Base-by-base conservation (phyloP, 106 monocot genomes). In the Allium fistulosum region DNA sequence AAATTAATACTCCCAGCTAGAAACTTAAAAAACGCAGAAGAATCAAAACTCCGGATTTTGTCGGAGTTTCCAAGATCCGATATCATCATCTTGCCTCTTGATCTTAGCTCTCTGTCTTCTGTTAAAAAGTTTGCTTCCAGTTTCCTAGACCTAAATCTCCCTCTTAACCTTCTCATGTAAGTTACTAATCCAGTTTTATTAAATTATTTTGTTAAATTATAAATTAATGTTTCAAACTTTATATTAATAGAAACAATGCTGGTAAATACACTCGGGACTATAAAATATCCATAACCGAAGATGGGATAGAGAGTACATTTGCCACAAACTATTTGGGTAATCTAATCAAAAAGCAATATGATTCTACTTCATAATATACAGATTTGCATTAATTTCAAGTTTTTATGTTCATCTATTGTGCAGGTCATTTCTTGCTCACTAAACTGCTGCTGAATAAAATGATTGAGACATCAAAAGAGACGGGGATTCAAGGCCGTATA, bases 91-190 rank as follows among this genome's bases (percentile, higher is more conserved):
- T 80, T 99, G 7, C 86, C 78, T 0, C 90, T 99, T 51, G 97
- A 99, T 48, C 97, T 99, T 72, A 87, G 92, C 82, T 99, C 97
- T 51, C 76, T 92, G 53, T 50, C 82, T 37, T 99, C 92, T 69
- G 97, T 99, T 47, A 70, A 85, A 14, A 50, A 51, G 52, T 99
- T 99, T 79, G 97, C 80, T 76, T 37, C 71, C 26, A 68, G 72
- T 14, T 92, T 99, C 82, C 86, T 83, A 51, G 67, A 82, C 14
- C 84, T 99, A 60, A 52, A 56, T 6, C 97, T 99, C 48, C 97
- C 97, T 1, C 92, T 99, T 71, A 74, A 90, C 71, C 97, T 99
- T 48, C 92, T 99, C 80, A 80, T 99, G 96, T 96, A 72, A 51
- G 11, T 56, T 17, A 55, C 53, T 8, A 11, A 11, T 8, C 53